Evolutionary conservation across 1,284 basidiomycete genomes (phyloP), one percentile per base, ranked within the genome.

Genomic region (Cutaneotrichosporon daszewskae): DNA sequence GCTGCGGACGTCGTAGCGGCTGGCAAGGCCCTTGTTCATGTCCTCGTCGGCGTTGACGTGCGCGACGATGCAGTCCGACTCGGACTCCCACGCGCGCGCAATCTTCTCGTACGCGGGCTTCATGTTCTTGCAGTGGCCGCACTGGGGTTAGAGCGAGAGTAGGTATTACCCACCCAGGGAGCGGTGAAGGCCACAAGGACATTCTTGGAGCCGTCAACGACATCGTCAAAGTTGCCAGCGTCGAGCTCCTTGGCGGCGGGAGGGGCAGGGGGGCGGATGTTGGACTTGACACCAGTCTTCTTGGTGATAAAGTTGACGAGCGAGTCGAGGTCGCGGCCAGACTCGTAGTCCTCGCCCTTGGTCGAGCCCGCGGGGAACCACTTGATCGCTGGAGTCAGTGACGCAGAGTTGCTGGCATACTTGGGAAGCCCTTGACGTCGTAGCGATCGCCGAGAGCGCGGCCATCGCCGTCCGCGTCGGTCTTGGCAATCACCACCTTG

Each of bases 171-270:
- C 18, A 35, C 33, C 72, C 73, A 74, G 25, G 74, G 72, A 62
- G 84, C 85, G 50, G 87, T 92, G 75, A 92, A 94, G 4, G 90
- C 77, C 38, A 95, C 87, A n/a, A 95, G 74, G 34, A 89, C 87
- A 60, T 91, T 78, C 72, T 90, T 90, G 22, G 78, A 74, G 17
- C 77, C 66, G 61, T 91, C 80, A 59, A 86, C 60, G 43, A 91
- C 75, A 2, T 82, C 76, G 54, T 88, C 79, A 63, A 91, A 94
- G 53, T 80, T 84, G 60, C 77, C 75, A 16, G 74, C 66, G 62
- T 85, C 84, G 45, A 94, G 76, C 55, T 87, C 72, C 29, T 79
- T 68, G 27, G 82, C 83, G 26, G 79, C 79, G 5, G 86, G 81
- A 2, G 86, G 84, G 16, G 89, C 79, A 17, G 88, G 87, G 6